Evolutionary conservation across 2,329 filamentous ascomycete genomes (phyloP).

Genomic region (Cladosporium sp.): DNA sequence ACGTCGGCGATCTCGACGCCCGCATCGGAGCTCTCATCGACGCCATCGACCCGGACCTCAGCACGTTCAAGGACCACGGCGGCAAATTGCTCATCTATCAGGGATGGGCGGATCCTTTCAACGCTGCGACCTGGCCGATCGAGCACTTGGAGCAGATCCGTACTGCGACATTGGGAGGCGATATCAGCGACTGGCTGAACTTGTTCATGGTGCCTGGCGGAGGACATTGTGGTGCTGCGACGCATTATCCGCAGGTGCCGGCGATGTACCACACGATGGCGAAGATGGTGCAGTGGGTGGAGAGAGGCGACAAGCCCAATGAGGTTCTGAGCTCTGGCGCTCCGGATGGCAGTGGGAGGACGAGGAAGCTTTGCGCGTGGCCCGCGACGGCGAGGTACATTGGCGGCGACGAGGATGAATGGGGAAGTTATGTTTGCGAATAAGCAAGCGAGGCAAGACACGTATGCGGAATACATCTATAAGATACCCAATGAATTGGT

Average conservation of each 20-base stretch:
- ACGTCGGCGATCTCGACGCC: slow-evolving; percentile 38
- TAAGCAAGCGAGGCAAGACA: slow-evolving; percentile 20
- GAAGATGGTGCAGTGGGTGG: slow-evolving; percentile 35
- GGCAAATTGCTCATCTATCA: slow-evolving; percentile 44
- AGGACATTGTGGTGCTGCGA: slow-evolving; percentile 38
- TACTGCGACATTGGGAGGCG: slow-evolving; percentile 20
- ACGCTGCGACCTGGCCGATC: slow-evolving; percentile 35
- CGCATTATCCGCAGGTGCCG: slow-evolving; percentile 34
- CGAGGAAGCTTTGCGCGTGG: slow-evolving; percentile 39
- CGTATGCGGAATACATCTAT: background rate
- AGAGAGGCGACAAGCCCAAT: slow-evolving; percentile 33
- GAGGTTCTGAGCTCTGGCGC: slow-evolving; percentile 35
- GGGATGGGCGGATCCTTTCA: slow-evolving; percentile 31
- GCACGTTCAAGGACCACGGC: slow-evolving; percentile 33
- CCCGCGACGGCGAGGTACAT: slow-evolving; percentile 34
- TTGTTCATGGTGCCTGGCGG: slow-evolving; percentile 43
- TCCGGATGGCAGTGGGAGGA: slow-evolving; percentile 33
- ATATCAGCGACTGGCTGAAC: slow-evolving; percentile 38
- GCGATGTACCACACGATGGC: slow-evolving; percentile 33
- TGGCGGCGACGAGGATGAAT: slow-evolving; percentile 27
- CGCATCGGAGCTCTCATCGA: slow-evolving; percentile 42
- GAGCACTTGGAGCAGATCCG: slow-evolving; percentile 34
- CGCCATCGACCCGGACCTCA: slow-evolving; percentile 37
- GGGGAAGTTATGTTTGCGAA: slow-evolving; percentile 30
- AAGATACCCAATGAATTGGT: background rate